Base-by-base conservation (phyloP, 768 basidiomycete genomes). In the Mycena galericulata region DNA sequence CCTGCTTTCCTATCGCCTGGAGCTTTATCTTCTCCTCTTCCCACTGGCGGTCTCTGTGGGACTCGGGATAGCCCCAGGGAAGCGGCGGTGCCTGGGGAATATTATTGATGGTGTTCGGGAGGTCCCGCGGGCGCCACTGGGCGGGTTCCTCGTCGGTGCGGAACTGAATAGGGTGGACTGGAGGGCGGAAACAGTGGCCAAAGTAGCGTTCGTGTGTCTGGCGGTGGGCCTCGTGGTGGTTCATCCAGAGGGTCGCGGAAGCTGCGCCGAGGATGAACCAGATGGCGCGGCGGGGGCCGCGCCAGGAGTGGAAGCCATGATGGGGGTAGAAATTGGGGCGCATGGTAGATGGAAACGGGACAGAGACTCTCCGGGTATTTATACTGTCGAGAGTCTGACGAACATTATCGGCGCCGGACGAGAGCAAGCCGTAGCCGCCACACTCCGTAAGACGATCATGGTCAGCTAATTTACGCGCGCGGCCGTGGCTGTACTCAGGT, bases 1-100 rank as follows among this genome's bases (percentile, higher is more conserved):
- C 87, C 54, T 88, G 85, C 55, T 79, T 78, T 57, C 85, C 81
- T 3, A 90, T 65, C 24, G 83, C 81, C 46, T 76, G 79, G 57
- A 88, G 57, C 22, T 82, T 83, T 61, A 84, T 85, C 70, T 80
- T 84, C 66, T 89, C 86, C 22, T 82, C 80, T 12, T 82, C 84
- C 85, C 85, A 85, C 38, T 81, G 77, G 65, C 75, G 77, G 18
- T 75, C 76, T 30, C 67, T 72, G 47, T 73, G 69, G 24, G 56
- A 47, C 58, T 73, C 65, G 74, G 59, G 72, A 53, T 72, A 73
- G 47, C 67, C 69, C 63, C 55, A 69, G 38, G 70, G 70, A 18
- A 68, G 27, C 2, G 55, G 47, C 43, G 62, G 58, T 11, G 72
- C 54, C 30, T 72, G 57, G 4, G 76, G 69, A 29, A 79, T 73